Evolutionary conservation across 805 yeast genomes (phyloP).

Genomic region (Candida koratica): DNA sequence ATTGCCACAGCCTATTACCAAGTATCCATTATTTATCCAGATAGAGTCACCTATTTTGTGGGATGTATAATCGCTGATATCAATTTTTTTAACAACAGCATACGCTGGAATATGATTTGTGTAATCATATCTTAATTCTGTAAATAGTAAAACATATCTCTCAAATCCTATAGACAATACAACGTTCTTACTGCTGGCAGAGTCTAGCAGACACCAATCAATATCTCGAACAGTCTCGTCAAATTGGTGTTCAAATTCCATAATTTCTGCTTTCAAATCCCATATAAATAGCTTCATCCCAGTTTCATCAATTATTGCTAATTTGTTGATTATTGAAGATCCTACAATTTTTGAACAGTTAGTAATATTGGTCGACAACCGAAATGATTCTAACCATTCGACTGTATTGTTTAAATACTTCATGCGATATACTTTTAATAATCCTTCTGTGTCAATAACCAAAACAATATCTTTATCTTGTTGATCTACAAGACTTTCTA

Average conservation of each 20-base stretch:
- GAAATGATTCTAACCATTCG: slow-evolving; percentile 50
- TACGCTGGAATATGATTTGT: slow-evolving; percentile 77
- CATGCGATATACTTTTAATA: slow-evolving; percentile 20
- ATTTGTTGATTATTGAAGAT: slow-evolving; percentile 62
- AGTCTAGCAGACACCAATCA: slow-evolving; percentile 75
- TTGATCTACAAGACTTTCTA: slow-evolving; percentile 28
- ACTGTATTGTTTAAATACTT: slow-evolving; percentile 3
- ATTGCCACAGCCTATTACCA: slow-evolving; percentile 85
- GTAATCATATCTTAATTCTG: slow-evolving; percentile 85
- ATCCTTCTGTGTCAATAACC: slow-evolving; percentile 45
- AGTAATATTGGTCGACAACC: slow-evolving; percentile 52
- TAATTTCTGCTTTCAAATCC: slow-evolving; percentile 65
- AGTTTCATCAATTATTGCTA: slow-evolving; percentile 64
- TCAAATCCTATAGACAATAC: slow-evolving; percentile 78
- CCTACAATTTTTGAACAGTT: slow-evolving; percentile 59
- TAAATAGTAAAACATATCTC: slow-evolving; percentile 58
- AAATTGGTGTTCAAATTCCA: slow-evolving; percentile 56
- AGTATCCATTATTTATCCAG: slow-evolving; percentile 76
- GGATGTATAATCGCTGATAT: slow-evolving; percentile 64
- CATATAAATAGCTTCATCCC: slow-evolving; percentile 62
- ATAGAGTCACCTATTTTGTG: slow-evolving; percentile 85
- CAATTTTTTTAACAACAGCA: slow-evolving; percentile 69
- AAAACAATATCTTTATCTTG: slow-evolving; percentile 43
- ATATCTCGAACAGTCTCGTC: slow-evolving; percentile 54
- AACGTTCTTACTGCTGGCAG: slow-evolving; percentile 36